phyloP scores from a whole-genome alignment of 202 grass and related monocot genomes.

The Panicum hallii region DNA sequence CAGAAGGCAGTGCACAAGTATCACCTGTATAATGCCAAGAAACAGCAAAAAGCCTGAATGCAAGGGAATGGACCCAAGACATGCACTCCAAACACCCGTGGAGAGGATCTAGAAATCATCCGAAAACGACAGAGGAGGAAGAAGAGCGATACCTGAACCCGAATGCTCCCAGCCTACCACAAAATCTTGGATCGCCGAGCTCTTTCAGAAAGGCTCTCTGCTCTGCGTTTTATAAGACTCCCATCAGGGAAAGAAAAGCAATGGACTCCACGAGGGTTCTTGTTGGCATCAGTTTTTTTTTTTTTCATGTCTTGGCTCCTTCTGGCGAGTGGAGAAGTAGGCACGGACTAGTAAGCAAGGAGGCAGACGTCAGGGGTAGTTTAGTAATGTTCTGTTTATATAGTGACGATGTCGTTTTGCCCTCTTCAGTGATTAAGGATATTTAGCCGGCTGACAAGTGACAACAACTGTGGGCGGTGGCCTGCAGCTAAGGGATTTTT shows the following conservation, averaged over 20 bases:
- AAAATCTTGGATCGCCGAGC: background rate
- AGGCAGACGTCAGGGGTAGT: background rate
- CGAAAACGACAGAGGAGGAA: background rate
- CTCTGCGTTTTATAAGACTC: conserved; percentile 2
- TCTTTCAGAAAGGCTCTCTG: background rate
- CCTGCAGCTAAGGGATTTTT: too few relatives aligned
- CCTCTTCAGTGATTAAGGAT: background rate
- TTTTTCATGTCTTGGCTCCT: background rate
- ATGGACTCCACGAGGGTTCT: background rate
- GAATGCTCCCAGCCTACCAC: background rate
- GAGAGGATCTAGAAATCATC: background rate
- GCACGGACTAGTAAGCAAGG: background rate
- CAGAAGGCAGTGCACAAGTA: background rate
- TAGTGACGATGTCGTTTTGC: background rate
- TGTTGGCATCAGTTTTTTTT: background rate
- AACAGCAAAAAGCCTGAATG: background rate
- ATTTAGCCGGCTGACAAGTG: background rate
- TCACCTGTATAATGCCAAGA: background rate
- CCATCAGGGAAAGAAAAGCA: background rate
- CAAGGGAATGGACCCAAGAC: background rate
- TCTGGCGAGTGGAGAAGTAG: background rate
- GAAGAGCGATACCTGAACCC: conserved; percentile 28
- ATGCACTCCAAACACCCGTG: background rate
- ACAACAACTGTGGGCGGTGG: background rate
- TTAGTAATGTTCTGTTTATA: background rate